These are phyloP conservation scores for Psilocybe cubensis DNA, from an alignment of 768 basidiomycete genomes.

Conservation along the genomic window DNA sequence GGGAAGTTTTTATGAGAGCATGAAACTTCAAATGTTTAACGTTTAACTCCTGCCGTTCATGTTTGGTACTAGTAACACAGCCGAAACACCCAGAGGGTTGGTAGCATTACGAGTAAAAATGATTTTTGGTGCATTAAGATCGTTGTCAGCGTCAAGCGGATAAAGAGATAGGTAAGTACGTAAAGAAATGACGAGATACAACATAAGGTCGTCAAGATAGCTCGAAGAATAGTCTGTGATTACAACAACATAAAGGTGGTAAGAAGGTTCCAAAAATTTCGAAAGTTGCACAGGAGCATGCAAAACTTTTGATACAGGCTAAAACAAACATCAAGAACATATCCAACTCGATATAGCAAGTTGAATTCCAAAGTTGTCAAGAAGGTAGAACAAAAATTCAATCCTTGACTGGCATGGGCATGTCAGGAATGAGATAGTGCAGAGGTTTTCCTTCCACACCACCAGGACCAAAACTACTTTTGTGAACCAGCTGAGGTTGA, in stretches of 20 bases:
- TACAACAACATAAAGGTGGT: background rate
- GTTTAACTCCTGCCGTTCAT: too few species aligned
- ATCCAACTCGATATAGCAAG: background rate
- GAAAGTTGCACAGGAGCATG: background rate
- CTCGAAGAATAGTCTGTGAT: background rate
- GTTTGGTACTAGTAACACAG: too few species aligned
- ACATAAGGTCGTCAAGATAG: slow-evolving; percentile 6
- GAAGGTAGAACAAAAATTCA: slow-evolving; percentile 1
- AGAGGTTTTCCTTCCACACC: slow-evolving; percentile 42
- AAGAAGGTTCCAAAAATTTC: slow-evolving; percentile 3
- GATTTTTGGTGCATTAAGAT: background rate
- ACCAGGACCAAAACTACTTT: slow-evolving; percentile 47
- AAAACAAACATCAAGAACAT: too few species aligned
- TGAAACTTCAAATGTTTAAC: too few species aligned
- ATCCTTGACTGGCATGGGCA: slow-evolving; percentile 39
- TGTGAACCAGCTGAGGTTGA: slow-evolving; percentile 35
- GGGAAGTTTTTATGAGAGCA: too few species aligned
- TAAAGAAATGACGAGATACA: slow-evolving; percentile 3
- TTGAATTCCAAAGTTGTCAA: background rate
- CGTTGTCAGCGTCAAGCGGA: slow-evolving; percentile 1
- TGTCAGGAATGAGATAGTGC: slow-evolving; percentile 65
- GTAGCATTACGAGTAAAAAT: background rate
- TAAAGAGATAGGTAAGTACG: slow-evolving; percentile 3
- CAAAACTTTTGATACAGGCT: too few species aligned
- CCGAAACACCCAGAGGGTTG: too few species aligned